phyloP scores from a whole-genome alignment of 2,329 filamentous ascomycete species.

The Boeremia exigua region DNA sequence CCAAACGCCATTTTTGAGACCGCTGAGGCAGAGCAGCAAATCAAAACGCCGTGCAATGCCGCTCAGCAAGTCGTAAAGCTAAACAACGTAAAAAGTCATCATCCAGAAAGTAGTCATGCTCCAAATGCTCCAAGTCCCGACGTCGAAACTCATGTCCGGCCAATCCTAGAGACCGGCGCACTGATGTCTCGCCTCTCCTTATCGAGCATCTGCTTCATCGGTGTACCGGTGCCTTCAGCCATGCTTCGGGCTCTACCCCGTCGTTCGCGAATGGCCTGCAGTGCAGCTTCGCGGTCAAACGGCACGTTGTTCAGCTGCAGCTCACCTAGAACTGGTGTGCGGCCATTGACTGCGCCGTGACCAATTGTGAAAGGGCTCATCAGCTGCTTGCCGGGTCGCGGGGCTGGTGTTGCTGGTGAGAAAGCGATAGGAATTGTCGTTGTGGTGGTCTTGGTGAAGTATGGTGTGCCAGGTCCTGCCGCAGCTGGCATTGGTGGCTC shows the following conservation, averaged over 20 bases:
- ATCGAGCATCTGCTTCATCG: slow-evolving; percentile 64
- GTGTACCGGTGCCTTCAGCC: slow-evolving; percentile 67
- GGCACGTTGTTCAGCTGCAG: slow-evolving; percentile 43
- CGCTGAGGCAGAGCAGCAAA: slow-evolving; percentile 11
- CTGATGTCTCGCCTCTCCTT: slow-evolving; percentile 55
- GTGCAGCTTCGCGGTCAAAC: slow-evolving; percentile 70
- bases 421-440: slow-evolving; percentile 57
- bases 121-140: not conserved
- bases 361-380: slow-evolving; percentile 46
- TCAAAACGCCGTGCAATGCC: slow-evolving; percentile 45
- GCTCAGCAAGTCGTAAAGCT: slow-evolving; percentile 29
- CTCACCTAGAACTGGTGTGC: slow-evolving; percentile 41
- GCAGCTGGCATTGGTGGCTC: slow-evolving; percentile 31
- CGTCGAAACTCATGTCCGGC: slow-evolving; percentile 26
- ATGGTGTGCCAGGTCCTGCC: slow-evolving; percentile 37
- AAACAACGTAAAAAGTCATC: slow-evolving; percentile 5
- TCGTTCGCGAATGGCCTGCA: slow-evolving; percentile 76
- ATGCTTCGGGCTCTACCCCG: slow-evolving; percentile 74
- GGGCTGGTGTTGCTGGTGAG: slow-evolving; percentile 47
- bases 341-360: slow-evolving; percentile 39
- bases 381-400: slow-evolving; percentile 32
- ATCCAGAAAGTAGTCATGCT: not conserved
- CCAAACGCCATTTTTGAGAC: slow-evolving; percentile 12
- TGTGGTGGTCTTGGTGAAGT: slow-evolving; percentile 51
- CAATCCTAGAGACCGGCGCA: slow-evolving; percentile 48